Base-by-base conservation (phyloP, 352 stramenopile genomes). In the Phytophthora agathidicida region DNA sequence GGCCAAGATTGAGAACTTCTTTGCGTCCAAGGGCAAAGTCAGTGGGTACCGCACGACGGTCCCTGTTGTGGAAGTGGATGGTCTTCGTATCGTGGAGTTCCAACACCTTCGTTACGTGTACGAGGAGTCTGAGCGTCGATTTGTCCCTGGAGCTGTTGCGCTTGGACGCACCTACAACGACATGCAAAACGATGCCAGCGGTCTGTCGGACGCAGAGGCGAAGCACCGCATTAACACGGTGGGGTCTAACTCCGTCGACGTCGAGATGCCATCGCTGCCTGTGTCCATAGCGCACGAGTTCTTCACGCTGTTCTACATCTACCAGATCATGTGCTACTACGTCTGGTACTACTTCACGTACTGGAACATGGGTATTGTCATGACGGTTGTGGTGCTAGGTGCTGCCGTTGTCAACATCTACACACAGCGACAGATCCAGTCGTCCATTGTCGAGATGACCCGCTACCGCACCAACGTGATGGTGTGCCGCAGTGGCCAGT, bases 331-430 rank as follows among this genome's bases (percentile, higher is more conserved):
- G 60, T 77, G 72, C 60, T 87, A 87, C 60, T 81, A 71, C 45
- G 68, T 83, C 10, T 87, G 77, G 77, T 77, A 77, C 39, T 87
- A 79, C 53, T 81, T 69, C 47, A 75, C 60, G 10, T 87, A 85
- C 50, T 80, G 71, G 60, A 67, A 75, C 24, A 58, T 77, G 60
- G 69, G 65, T 3, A 60, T 73, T 26, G 63, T 80, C 27, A 75
- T 77, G 56, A 79, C 68, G 2, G 20, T 80, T 14, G 62, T 77
- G 2, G 64, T 72, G 8, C 31, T 81, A 2, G 60, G 68, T 8
- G 67, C 61, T 11, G 73, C 75, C 5, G 28, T 42, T 0, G 51
- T 77, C 36, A 84, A 87, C 41, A 82, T 87, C 26, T 66, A 68
- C 37, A 75, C 63, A 2, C 75, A 82, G 31, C 75, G 73, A 8